A percentile compares a stretch with the other conserved stretches of the same genome.
Evolutionary conservation across 331 rosid species (phyloP).

Genomic region (Cydonia oblonga): DNA sequence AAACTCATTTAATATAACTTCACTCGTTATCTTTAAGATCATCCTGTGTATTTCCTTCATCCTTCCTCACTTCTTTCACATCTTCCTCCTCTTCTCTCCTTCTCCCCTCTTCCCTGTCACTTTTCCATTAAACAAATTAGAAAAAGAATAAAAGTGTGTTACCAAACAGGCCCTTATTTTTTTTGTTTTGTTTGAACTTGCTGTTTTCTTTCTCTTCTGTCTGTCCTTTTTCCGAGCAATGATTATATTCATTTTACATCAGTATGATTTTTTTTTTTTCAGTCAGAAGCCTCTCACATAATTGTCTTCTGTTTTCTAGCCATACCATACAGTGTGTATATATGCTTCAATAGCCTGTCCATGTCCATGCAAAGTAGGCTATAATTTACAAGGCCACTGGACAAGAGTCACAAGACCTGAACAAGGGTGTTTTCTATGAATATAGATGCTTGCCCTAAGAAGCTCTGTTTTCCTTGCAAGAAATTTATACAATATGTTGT

Average conservation of each 20-base stretch:
- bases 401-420: not conserved
- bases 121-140: not conserved
- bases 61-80: not conserved
- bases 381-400: not conserved
- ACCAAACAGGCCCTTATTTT: no score
- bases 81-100: not conserved
- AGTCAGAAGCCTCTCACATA: no score
- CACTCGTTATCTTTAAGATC: no score
- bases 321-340: not conserved
- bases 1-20: no score
- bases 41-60: not conserved
- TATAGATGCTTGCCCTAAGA: not conserved
- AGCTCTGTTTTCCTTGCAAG: not conserved
- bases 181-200: not conserved
- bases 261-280: no score
- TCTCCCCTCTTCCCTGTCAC: not conserved
- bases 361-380: not conserved
- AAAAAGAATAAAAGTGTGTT: no score
- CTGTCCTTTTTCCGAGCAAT: not conserved
- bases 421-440: not conserved
- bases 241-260: not conserved
- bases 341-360: not conserved
- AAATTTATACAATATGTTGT: not conserved
- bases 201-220: not conserved
- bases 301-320: no score